Evolutionary conservation across 129 eudicot genomes (phyloP).

Genomic region (Helichrysum umbraculigerum): DNA sequence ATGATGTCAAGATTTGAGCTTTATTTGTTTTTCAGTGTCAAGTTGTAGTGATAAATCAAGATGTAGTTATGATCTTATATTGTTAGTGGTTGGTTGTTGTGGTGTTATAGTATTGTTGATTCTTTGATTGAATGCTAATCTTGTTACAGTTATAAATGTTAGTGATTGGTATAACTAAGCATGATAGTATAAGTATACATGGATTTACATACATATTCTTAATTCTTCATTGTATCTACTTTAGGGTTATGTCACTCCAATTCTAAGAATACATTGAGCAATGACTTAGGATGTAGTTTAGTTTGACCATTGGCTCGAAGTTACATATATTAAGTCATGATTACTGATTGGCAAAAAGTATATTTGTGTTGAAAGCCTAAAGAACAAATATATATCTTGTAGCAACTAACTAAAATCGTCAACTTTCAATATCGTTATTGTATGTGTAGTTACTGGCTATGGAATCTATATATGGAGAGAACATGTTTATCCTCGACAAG

Average conservation of each 20-base stretch:
- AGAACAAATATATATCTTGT: background rate
- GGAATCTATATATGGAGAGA: constrained; percentile 87
- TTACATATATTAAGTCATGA: background rate
- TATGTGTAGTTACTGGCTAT: constrained; percentile 63
- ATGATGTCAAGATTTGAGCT: background rate
- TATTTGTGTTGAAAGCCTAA: background rate
- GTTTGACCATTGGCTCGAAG: background rate
- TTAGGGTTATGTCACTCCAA: too few species aligned
- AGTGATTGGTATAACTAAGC: background rate
- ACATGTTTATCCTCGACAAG: constrained; percentile 55
- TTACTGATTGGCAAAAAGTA: background rate
- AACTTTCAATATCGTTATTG: constrained; percentile 3
- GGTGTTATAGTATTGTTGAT: too few species aligned
- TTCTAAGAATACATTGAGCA: too few species aligned
- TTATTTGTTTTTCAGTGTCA: background rate
- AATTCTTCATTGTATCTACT: too few species aligned
- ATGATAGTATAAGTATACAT: background rate
- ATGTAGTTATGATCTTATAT: too few species aligned
- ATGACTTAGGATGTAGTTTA: background rate
- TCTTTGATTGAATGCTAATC: too few species aligned
- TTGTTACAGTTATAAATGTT: background rate
- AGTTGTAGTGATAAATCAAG: background rate
- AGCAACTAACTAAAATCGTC: background rate
- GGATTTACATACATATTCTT: too few species aligned
- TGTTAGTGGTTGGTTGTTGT: too few species aligned